phyloP scores from a whole-genome alignment of 306 rosid genomes.

The Cicer judaicum region DNA sequence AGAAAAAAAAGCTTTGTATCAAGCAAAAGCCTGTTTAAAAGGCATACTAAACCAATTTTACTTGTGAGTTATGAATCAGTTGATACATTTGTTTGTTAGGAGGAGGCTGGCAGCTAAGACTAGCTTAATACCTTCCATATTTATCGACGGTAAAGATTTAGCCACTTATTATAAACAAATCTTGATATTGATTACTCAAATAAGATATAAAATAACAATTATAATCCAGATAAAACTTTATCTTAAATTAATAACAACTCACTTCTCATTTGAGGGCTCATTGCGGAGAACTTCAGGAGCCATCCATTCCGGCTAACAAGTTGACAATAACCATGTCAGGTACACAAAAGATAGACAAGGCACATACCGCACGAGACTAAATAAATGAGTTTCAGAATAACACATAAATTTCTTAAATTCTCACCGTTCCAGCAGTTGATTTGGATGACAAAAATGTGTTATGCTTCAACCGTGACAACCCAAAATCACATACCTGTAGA shows the following conservation, averaged over 20 bases:
- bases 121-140: slow-evolving; percentile 16
- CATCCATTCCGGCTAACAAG: slow-evolving; percentile 98
- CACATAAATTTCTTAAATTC: slow-evolving; percentile 45
- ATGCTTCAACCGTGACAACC: slow-evolving; percentile 98
- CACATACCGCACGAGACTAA: slow-evolving; percentile 33
- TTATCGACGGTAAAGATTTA: slow-evolving; percentile 33
- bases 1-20: background rate
- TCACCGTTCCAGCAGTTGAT: slow-evolving; percentile 99
- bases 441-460: slow-evolving; percentile 96
- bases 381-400: slow-evolving; percentile 24
- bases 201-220: slow-evolving; percentile 22
- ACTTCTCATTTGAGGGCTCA: slow-evolving; percentile 99
- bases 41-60: slow-evolving; percentile 23
- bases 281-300: slow-evolving; percentile 99
- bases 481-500: slow-evolving; percentile 90
- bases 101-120: slow-evolving; percentile 30
- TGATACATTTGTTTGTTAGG: background rate
- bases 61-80: background rate
- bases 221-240: slow-evolving; percentile 16
- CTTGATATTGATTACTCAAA: slow-evolving; percentile 3
- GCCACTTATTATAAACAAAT: slow-evolving; percentile 21
- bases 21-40: slow-evolving; percentile 34
- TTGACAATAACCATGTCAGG: slow-evolving; percentile 46
- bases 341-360: slow-evolving; percentile 39
- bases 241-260: slow-evolving; percentile 46